Evolutionary conservation across 495 filamentous ascomycete species (phyloP), one percentile per base, ranked within the genome.

Genomic region (Annulohypoxylon nitens): DNA sequence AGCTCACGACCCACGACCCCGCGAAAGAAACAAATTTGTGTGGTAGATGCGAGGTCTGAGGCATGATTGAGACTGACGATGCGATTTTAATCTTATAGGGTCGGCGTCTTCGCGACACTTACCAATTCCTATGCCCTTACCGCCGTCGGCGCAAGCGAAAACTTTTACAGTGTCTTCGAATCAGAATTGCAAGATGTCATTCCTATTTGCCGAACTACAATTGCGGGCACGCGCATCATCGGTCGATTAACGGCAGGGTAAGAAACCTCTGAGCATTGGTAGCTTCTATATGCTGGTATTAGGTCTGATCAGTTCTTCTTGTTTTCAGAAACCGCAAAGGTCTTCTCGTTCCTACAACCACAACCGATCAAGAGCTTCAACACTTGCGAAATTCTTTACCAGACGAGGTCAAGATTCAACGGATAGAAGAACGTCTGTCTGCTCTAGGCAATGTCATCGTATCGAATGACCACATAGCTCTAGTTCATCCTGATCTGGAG

Each of bases 111-210:
- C 79, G 83, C 94, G 51, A 97, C 93, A 68, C 90, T 99, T 76
- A 99, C 96, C 71, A 99, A 99, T 81, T 94, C 94, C 59, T 99
- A 96, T 81, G 92, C 93, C 68, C 84, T 99, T 71, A 93, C 97
- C 71, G 95, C 96, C 60, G 88, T 97, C 62, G 97, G 96, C 76
- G 94, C 92, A 54, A 97, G 93, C 72, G 95, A 98, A 88, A 98
- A 98, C 86, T 99, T 99, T 83, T 99, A 98, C 88, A 87, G 86
- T 86, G 87, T 98, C 75, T 99, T 99, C 86, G 97, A 99, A 85
- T 90, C 96, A 64, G 96, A 99, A 84, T 86, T 99, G 37, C 93
- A 96, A 86, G 97, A 98, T 85, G 91, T 97, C 64, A 97, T 99
- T 62, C 96, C 96, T 69, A 97, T 98, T 83, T 97, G 94, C 83